Percentiles rank a stretch among this genome's conserved stretches.
These are phyloP conservation scores for Angomonas deanei DNA, from an alignment of 208 protist species.

Conservation along the genomic window DNA sequence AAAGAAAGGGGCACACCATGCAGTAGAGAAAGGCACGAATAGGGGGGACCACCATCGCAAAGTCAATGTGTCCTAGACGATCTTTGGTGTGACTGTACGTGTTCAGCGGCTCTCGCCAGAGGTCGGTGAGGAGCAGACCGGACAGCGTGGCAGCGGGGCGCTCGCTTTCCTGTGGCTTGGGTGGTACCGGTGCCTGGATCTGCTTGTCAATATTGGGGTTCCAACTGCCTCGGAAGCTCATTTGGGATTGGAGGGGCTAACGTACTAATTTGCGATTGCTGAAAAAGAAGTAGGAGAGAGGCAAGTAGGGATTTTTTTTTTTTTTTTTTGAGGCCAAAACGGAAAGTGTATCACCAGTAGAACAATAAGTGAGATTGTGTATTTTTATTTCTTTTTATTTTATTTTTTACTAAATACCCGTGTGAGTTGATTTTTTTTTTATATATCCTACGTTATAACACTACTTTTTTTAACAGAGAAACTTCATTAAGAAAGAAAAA, in stretches of 20 bases:
- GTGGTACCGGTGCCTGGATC: background rate
- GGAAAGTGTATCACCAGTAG: background rate
- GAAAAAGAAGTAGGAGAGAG: too few species aligned
- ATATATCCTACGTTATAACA: background rate
- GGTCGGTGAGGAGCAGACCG: constrained; percentile 48
- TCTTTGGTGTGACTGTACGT: constrained; percentile 66
- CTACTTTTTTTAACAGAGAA: too few species aligned
- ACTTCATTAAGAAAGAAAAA: too few species aligned
- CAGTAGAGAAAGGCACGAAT: constrained; percentile 73
- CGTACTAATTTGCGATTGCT: background rate
- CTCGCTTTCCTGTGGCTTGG: background rate
- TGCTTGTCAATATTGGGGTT: background rate
- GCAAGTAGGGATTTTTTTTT: background rate
- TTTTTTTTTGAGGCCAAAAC: constrained; percentile 1
- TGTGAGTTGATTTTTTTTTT: background rate
- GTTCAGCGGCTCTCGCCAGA: constrained; percentile 76
- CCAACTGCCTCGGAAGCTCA: background rate
- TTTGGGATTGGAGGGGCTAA: background rate
- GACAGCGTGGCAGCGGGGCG: constrained; percentile 5
- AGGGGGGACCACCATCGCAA: constrained; percentile 73
- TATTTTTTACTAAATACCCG: background rate
- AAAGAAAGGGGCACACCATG: constrained; percentile 68
- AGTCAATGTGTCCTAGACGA: constrained; percentile 81
- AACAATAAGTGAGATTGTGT: background rate
- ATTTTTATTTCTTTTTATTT: constrained; percentile 3